Conservation (phyloP, 805 yeast genomes). For the Grigorovia humatica region DNA sequence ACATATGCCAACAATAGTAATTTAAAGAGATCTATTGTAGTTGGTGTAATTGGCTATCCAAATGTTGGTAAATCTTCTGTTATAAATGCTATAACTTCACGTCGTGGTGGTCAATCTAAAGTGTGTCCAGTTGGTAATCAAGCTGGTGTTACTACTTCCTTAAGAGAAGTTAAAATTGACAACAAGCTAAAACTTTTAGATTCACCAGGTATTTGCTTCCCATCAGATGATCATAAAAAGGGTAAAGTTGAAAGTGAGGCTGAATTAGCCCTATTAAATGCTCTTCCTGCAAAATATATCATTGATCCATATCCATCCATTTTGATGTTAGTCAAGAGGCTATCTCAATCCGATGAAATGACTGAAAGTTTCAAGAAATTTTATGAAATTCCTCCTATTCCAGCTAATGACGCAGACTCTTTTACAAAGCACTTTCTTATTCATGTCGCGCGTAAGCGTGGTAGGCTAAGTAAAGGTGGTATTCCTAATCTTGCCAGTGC, state of each 20-base stretch:
- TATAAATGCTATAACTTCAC: constrained; percentile 75
- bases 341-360: constrained; percentile 66
- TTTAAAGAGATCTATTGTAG: constrained; percentile 79
- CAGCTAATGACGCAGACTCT: constrained; percentile 60
- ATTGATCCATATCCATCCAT: constrained; percentile 80
- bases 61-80: constrained; percentile 95
- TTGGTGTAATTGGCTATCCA: constrained; percentile 96
- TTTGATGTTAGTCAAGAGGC: constrained; percentile 60
- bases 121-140: constrained; percentile 96
- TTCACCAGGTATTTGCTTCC: constrained; percentile 97
- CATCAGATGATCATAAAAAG: constrained; percentile 46
- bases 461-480: constrained; percentile 89
- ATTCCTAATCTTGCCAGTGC: constrained; percentile 83
- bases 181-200: constrained; percentile 80
- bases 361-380: constrained; percentile 62
- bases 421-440: constrained; percentile 80
- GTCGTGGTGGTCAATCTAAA: constrained; percentile 55
- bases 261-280: constrained; percentile 78
- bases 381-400: constrained; percentile 73
- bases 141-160: constrained; percentile 91
- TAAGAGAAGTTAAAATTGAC: constrained; percentile 88
- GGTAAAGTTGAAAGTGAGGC: constrained; percentile 64
- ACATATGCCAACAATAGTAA: constrained; percentile 75
- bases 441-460: constrained; percentile 86
- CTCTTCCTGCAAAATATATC: constrained; percentile 78